Evolutionary conservation across 257 asterid species (phyloP).

Genomic region (Forsythia suspensa): DNA sequence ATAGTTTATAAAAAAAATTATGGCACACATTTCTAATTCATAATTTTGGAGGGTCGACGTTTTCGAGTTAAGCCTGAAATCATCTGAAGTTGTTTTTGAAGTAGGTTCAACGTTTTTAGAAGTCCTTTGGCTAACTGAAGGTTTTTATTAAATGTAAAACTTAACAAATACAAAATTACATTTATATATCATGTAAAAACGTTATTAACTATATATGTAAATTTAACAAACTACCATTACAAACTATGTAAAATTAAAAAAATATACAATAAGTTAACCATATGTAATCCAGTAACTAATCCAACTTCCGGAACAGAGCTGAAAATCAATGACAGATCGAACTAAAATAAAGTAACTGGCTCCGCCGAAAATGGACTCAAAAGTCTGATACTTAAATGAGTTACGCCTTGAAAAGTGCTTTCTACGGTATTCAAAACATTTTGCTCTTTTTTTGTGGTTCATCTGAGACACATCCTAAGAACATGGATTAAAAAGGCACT

Average conservation of each 20-base stretch:
- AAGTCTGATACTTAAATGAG: not conserved
- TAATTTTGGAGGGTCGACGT: not conserved
- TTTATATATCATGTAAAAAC: not conserved
- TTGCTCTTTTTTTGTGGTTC: not conserved
- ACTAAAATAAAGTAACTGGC: not conserved
- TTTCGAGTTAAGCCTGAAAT: not conserved
- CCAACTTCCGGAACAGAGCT: not conserved
- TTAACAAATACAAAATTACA: not conserved
- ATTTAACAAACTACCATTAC: not conserved
- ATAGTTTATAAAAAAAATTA: not conserved
- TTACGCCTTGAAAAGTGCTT: not conserved
- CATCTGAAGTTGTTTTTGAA: not conserved
- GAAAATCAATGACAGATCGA: not conserved
- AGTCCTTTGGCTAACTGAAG: not conserved
- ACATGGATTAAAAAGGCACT: no score
- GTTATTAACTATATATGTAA: not conserved
- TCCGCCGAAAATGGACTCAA: not conserved
- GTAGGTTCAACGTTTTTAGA: not conserved
- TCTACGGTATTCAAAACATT: not conserved
- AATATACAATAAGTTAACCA: not conserved
- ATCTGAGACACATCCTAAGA: not conserved
- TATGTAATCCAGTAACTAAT: not conserved
- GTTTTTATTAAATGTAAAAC: not conserved
- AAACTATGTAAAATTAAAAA: not conserved
- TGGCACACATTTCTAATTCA: not conserved